Evolutionary conservation across 2,329 filamentous ascomycete genomes (phyloP), one percentile per base, ranked within the genome.

Genomic region (Ceratocystis smalleyi): DNA sequence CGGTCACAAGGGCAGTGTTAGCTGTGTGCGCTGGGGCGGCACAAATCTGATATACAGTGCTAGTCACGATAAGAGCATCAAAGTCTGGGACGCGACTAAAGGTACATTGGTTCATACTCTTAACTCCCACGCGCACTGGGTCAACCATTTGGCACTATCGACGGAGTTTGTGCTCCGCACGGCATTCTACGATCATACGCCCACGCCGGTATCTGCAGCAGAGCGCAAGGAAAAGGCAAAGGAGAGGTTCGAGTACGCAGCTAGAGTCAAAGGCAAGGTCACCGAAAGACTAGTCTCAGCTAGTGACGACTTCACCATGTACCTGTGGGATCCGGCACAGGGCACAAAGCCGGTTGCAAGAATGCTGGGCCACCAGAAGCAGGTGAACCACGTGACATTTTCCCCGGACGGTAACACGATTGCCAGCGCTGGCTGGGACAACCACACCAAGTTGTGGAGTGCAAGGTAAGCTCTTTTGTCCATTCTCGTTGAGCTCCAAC

Each of bases 251-350:
- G 85, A 94, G 70, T 89, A 91, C 72, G 91, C 91, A 1, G 89
- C 90, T 4, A 88, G 80, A 1, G 80, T 91, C 32, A 83, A 86
- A 68, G 88, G 88, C 30, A 83, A 86, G 71, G 79, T 95, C 24
- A 84, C 88, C 0, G 94, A 99, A 76, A 83, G 89, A 32, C 76
- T 97, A 3, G 88, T 95, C 2, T 95, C 91, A 7, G 94, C 92
- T 1, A 92, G 87, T 69, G 94, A 97, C 72, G 94, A 99, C 74
- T 95, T 91, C 73, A 96, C 91, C 5, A 92, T 99, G 82, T 96
- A 91, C 72, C 81, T 99, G 6, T 99, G 92, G 92, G 89, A 95
- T 67, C 91, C 91, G 0, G 79, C 85, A 8, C 75, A 81, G 66
- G 85, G 86, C 3, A 88, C 80, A 6, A 96, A 97, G 73, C 91